Conservation (phyloP, 306 rosid species). For the Trifolium subterraneum region DNA sequence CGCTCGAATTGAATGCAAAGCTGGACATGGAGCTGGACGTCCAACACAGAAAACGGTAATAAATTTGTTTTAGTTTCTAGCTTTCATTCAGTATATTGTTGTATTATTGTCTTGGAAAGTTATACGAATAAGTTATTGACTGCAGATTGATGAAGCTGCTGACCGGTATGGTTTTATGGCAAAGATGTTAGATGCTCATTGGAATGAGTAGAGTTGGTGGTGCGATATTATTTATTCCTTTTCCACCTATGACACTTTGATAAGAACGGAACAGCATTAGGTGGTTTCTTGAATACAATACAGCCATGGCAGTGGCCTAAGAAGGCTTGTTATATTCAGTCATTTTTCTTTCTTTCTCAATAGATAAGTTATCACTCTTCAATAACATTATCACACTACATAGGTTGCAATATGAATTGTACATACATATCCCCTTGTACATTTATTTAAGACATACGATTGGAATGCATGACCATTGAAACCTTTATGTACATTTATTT, state of each 20-base stretch:
- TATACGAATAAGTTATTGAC: constrained; percentile 7
- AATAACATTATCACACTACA: not conserved
- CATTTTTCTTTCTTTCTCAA: not conserved
- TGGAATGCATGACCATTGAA: too few species aligned
- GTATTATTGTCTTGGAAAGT: not conserved
- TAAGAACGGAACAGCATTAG: not conserved
- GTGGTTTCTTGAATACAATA: not conserved
- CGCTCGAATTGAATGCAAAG: constrained; percentile 93
- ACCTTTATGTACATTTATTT: too few species aligned
- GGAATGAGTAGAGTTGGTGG: constrained; percentile 43
- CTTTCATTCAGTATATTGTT: not conserved
- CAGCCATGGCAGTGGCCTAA: not conserved
- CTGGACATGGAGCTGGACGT: constrained; percentile 82
- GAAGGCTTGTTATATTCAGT: not conserved
- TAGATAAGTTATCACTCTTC: not conserved
- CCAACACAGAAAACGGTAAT: constrained; percentile 87
- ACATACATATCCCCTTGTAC: not conserved
- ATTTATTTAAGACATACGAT: too few species aligned
- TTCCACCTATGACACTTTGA: not conserved
- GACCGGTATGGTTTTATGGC: constrained; percentile 59
- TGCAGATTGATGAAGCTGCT: constrained; percentile 59
- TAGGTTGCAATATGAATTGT: not conserved
- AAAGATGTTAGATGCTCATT: constrained; percentile 47
- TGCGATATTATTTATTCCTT: not conserved
- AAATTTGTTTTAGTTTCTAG: not conserved